Percentiles rank a stretch among this genome's conserved stretches.
phyloP scores from a whole-genome alignment of 192 early-diverging fungal species.

The Phycomyces nitens region DNA sequence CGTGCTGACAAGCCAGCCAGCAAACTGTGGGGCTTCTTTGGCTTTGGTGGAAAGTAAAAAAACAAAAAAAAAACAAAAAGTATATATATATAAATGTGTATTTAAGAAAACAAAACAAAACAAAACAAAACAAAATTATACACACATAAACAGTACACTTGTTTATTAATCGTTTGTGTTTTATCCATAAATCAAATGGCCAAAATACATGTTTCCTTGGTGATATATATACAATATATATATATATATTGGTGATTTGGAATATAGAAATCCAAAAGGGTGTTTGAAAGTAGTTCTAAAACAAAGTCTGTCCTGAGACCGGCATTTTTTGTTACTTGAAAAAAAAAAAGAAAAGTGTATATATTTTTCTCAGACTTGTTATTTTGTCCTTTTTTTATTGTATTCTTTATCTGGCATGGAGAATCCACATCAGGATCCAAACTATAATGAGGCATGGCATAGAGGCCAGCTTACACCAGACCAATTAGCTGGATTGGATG shows the following conservation, averaged over 20 bases:
- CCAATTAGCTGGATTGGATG: constrained; percentile 3
- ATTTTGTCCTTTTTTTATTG: background rate
- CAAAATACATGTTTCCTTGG: too few species aligned
- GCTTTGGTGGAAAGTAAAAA: constrained; percentile 21
- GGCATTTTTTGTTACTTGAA: too few species aligned
- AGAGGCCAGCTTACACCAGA: constrained; percentile 10
- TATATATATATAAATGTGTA: background rate
- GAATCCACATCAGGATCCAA: constrained; percentile 4
- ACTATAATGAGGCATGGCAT: constrained; percentile 15
- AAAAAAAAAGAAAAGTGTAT: too few species aligned
- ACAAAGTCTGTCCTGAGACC: too few species aligned
- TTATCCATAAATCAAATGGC: too few species aligned
- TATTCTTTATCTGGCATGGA: background rate
- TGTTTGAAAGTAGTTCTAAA: too few species aligned
- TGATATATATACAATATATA: too few species aligned
- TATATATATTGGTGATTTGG: too few species aligned
- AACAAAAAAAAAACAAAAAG: background rate
- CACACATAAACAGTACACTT: too few species aligned
- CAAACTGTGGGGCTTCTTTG: constrained; percentile 22
- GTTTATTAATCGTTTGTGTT: too few species aligned
- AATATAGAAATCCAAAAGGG: background rate
- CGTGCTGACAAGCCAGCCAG: constrained; percentile 12
- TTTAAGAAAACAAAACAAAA: background rate
- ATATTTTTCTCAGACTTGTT: background rate
- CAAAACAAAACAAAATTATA: background rate